A percentile compares a stretch with the other conserved stretches of the same genome.
These are phyloP conservation scores for Rhynchosporium secalis DNA, from an alignment of 2,329 filamentous ascomycete species.

Conservation along the genomic window DNA sequence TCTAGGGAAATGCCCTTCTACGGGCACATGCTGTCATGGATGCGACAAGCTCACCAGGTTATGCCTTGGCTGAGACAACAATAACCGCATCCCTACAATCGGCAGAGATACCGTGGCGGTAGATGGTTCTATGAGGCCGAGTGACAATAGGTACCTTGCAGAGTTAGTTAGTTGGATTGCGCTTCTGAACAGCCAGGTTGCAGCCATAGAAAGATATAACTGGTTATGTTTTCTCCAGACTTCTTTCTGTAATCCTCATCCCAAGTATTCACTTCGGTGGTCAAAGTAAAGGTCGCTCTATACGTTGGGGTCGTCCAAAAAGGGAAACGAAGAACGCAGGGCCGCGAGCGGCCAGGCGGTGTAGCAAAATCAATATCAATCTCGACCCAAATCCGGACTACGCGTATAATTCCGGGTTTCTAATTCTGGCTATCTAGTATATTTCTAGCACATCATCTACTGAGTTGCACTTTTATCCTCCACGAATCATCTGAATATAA, in stretches of 20 bases:
- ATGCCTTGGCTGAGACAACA: too few species aligned
- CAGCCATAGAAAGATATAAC: neutral
- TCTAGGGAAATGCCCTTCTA: too few species aligned
- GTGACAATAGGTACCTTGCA: too few species aligned
- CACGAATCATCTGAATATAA: slow-evolving; percentile 1
- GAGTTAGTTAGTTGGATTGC: neutral
- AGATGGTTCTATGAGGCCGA: too few species aligned
- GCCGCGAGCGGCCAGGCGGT: neutral
- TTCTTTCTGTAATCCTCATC: slow-evolving; percentile 3
- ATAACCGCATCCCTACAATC: too few species aligned
- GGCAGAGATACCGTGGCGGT: too few species aligned
- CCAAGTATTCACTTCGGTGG: neutral
- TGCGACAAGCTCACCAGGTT: too few species aligned
- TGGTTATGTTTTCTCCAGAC: neutral
- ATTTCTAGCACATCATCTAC: slow-evolving; percentile 5
- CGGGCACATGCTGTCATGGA: too few species aligned
- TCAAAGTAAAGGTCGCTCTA: slow-evolving; percentile 16
- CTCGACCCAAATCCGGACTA: slow-evolving; percentile 5
- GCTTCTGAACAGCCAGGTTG: slow-evolving; percentile 4
- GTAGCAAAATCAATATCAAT: slow-evolving; percentile 5
- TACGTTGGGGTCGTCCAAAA: slow-evolving; percentile 10
- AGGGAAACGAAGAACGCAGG: neutral
- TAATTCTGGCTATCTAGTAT: neutral
- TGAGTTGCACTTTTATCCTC: neutral
- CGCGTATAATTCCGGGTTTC: neutral